Evolutionary conservation across 768 basidiomycete genomes (phyloP).

Genomic region (Rhizopogon vinicolor): DNA sequence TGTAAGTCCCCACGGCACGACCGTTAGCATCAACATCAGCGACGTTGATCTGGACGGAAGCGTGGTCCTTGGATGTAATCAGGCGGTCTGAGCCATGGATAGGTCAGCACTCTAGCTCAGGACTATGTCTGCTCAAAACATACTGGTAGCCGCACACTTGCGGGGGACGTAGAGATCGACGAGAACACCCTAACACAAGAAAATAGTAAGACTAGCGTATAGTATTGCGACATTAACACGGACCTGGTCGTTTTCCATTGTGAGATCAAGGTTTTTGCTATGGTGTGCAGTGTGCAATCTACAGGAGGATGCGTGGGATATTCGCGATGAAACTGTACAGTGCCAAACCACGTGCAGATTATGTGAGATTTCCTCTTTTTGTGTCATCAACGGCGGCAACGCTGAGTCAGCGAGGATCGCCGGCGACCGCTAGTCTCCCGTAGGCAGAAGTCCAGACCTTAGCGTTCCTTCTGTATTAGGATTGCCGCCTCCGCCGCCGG

Average conservation of each 20-base stretch:
- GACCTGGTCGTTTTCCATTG: conserved; percentile 93
- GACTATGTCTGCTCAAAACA: conserved; percentile 28
- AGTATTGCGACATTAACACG: conserved; percentile 17
- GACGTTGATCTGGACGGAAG: conserved; percentile 94
- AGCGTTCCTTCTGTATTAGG: too few species aligned
- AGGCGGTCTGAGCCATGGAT: conserved; percentile 67
- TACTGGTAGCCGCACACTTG: conserved; percentile 97
- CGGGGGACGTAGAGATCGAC: conserved; percentile 99
- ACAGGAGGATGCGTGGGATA: conserved; percentile 22
- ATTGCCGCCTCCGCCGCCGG: too few species aligned
- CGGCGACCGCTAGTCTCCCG: too few species aligned
- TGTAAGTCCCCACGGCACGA: conserved; percentile 70
- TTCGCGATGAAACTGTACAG: conserved; percentile 28
- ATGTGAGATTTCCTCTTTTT: not conserved
- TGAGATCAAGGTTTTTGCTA: conserved; percentile 15
- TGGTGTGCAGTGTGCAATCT: not conserved
- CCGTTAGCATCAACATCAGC: conserved; percentile 92
- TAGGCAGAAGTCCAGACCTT: too few species aligned
- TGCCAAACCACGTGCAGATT: conserved; percentile 1
- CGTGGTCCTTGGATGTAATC: conserved; percentile 98
- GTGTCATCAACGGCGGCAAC: too few species aligned
- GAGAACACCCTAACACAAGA: conserved; percentile 73
- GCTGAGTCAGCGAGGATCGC: too few species aligned
- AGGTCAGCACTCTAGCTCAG: conserved; percentile 3
- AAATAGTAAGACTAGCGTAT: not conserved